Evolutionary conservation across 306 rosid genomes (phyloP).

Genomic region (Neltuma alba): DNA sequence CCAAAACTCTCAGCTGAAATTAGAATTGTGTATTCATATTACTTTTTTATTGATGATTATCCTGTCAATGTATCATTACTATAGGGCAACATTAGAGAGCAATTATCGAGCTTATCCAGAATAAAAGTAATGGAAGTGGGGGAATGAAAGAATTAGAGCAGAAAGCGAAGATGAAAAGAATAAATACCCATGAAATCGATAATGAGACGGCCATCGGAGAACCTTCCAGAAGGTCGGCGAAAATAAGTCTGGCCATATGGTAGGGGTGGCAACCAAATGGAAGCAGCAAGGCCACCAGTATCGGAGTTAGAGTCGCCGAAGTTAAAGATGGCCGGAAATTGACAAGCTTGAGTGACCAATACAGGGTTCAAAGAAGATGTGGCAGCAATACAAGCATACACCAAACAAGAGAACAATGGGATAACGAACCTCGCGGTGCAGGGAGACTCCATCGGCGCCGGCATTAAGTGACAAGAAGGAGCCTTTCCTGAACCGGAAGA

Average conservation of each 20-base stretch:
- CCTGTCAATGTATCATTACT: not conserved
- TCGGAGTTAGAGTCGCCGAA: slow-evolving; percentile 12
- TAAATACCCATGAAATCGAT: slow-evolving; percentile 46
- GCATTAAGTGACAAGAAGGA: not conserved
- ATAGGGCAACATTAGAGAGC: not conserved
- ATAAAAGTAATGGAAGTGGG: not conserved
- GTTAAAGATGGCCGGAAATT: not conserved
- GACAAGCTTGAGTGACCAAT: not conserved
- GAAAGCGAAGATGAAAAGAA: not conserved
- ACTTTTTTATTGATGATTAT: not conserved
- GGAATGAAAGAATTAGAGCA: not conserved
- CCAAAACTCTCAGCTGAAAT: not conserved
- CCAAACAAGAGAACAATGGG: not conserved
- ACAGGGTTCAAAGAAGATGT: not conserved
- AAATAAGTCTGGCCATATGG: not conserved
- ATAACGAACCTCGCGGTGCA: not conserved
- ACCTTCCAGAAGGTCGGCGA: not conserved
- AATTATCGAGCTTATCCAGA: not conserved
- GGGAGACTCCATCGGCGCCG: not conserved
- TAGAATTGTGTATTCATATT: not conserved
- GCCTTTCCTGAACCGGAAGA: not conserved
- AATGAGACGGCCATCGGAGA: slow-evolving; percentile 45
- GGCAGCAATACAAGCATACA: not conserved
- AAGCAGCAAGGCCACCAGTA: not conserved
- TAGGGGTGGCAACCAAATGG: not conserved